phyloP scores from a whole-genome alignment of 768 basidiomycete genomes.

The Phylloporus sp. region DNA sequence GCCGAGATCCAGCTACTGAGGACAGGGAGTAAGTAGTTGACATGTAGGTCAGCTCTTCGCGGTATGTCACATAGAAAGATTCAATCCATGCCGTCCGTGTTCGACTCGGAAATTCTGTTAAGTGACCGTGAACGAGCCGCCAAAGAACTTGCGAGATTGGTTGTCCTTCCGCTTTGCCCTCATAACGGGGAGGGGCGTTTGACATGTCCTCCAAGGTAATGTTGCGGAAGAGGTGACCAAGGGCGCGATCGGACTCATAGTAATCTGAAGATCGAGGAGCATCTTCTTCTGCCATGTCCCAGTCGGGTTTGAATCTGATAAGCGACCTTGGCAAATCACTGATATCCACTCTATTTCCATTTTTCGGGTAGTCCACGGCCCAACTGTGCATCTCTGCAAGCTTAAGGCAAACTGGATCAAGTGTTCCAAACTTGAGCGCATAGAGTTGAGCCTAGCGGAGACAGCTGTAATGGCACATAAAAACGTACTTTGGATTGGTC shows the following conservation, averaged over 20 bases:
- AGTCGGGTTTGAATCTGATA: constrained; percentile 42
- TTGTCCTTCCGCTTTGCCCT: constrained; percentile 28
- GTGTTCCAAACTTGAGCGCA: constrained; percentile 50
- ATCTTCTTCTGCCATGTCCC: constrained; percentile 62
- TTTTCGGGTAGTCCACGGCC: constrained; percentile 82
- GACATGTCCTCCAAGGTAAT: constrained; percentile 44
- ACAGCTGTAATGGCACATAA: neutral
- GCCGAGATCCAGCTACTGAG: constrained; percentile 46
- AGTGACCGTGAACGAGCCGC: constrained; percentile 20
- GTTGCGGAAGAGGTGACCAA: constrained; percentile 68
- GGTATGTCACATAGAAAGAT: constrained; percentile 37
- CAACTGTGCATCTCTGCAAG: constrained; percentile 56
- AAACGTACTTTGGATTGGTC: constrained; percentile 65
- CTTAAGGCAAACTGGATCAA: constrained; percentile 50
- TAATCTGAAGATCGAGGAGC: constrained; percentile 56
- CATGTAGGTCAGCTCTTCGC: constrained; percentile 67
- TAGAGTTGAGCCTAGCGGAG: constrained; percentile 1
- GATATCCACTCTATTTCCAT: constrained; percentile 62
- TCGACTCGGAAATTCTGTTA: constrained; percentile 2
- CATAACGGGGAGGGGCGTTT: constrained; percentile 7
- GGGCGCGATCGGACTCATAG: constrained; percentile 66
- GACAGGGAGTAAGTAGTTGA: constrained; percentile 65
- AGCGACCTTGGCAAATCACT: constrained; percentile 44
- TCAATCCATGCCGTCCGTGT: constrained; percentile 12
- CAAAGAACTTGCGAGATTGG: constrained; percentile 23